phyloP scores from a whole-genome alignment of 1,284 basidiomycete species.

The Marasmius tenuissimus region DNA sequence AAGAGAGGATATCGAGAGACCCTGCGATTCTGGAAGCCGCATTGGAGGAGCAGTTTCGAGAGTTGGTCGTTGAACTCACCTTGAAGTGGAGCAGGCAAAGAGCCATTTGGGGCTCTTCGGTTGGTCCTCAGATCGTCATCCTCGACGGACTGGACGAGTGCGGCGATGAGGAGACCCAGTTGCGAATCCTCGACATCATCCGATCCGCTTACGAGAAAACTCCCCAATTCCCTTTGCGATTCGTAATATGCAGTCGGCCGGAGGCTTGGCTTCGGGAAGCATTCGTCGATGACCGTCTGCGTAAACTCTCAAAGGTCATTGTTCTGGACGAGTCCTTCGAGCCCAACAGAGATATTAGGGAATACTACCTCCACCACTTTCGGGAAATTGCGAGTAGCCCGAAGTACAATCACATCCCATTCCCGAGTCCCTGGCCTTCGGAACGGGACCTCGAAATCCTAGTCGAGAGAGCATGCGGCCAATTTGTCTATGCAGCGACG shows the following conservation, averaged over 20 bases:
- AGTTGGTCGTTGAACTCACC: neutral
- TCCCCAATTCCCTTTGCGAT: slow-evolving; percentile 11
- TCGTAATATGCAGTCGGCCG: slow-evolving; percentile 19
- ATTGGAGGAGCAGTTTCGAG: neutral
- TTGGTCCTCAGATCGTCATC: slow-evolving; percentile 1
- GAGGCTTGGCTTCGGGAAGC: slow-evolving; percentile 14
- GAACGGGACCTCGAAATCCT: neutral
- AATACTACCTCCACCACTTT: neutral
- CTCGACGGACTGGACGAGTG: slow-evolving; percentile 22
- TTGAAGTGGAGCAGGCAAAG: too few relatives aligned
- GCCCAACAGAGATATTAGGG: neutral
- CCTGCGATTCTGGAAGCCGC: neutral
- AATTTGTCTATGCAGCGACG: slow-evolving; percentile 14
- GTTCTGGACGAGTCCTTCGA: neutral
- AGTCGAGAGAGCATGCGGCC: slow-evolving; percentile 1
- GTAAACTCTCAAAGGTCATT: neutral
- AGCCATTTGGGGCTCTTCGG: too few relatives aligned
- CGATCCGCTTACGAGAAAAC: neutral
- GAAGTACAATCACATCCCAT: neutral
- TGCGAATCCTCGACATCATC: neutral
- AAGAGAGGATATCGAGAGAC: neutral
- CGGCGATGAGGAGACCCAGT: neutral
- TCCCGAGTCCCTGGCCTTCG: slow-evolving; percentile 9
- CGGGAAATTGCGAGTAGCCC: neutral
- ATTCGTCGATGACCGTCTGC: slow-evolving; percentile 4